A percentile compares a stretch with the other conserved stretches of the same genome.
Conservation (phyloP, 306 rosid species). For the Elaeagnus macrophylla region DNA sequence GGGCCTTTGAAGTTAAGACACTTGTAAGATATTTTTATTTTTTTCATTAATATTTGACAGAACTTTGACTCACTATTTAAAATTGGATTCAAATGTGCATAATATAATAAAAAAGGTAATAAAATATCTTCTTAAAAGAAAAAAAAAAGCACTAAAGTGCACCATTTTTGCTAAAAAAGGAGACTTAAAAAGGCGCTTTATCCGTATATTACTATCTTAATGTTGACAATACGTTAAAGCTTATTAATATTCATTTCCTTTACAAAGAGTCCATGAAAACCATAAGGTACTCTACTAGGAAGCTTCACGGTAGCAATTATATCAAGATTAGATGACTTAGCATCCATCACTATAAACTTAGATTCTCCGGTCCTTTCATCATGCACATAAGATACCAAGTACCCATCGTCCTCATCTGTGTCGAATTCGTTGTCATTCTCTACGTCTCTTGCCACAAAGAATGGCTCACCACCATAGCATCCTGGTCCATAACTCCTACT, state of each 20-base stretch:
- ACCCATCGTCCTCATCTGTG: slow-evolving; percentile 65
- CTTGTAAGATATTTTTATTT: too few relatives aligned
- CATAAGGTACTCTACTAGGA: slow-evolving; percentile 77
- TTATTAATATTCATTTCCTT: slow-evolving; percentile 39
- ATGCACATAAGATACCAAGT: slow-evolving; percentile 56
- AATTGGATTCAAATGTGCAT: too few relatives aligned
- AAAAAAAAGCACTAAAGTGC: too few relatives aligned
- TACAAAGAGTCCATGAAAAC: slow-evolving; percentile 78
- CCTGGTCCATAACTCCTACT: slow-evolving; percentile 54
- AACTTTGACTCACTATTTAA: too few relatives aligned
- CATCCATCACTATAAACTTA: slow-evolving; percentile 75
- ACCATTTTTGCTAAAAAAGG: too few relatives aligned
- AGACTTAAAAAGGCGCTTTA: too few relatives aligned
- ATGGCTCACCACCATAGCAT: slow-evolving; percentile 81
- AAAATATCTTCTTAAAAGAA: too few relatives aligned
- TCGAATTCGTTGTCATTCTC: slow-evolving; percentile 6
- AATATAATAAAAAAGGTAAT: too few relatives aligned
- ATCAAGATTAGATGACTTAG: slow-evolving; percentile 58
- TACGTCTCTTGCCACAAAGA: slow-evolving; percentile 54
- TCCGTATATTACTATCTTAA: too few relatives aligned
- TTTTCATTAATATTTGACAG: too few relatives aligned
- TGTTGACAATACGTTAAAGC: neutral
- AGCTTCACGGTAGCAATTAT: slow-evolving; percentile 68
- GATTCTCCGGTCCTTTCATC: slow-evolving; percentile 61
- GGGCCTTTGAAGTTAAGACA: too few relatives aligned